Percentiles rank a stretch among this genome's conserved stretches.
Conservation (phyloP, 2,329 filamentous ascomycete species). For the Xylariaceae sp. region DNA sequence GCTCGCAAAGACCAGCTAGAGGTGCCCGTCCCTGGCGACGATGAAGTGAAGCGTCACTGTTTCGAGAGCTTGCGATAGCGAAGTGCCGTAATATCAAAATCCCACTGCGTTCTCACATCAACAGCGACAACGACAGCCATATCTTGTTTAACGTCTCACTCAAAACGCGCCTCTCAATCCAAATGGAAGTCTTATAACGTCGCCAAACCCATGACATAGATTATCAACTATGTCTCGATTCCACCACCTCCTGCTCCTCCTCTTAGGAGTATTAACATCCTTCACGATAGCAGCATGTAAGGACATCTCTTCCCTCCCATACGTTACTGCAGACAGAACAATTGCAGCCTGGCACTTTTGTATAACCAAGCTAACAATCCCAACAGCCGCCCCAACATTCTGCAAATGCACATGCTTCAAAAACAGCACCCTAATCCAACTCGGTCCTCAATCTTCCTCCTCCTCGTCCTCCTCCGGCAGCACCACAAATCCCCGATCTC, state of each 20-base stretch:
- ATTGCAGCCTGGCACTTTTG: too few species aligned
- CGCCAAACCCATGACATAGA: not conserved
- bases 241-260: slow-evolving; percentile 27
- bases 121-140: too few species aligned
- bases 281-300: slow-evolving; percentile 42
- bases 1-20: too few species aligned
- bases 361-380: not conserved
- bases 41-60: too few species aligned
- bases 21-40: too few species aligned
- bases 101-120: too few species aligned
- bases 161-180: too few species aligned
- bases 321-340: not conserved
- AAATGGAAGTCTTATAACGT: not conserved
- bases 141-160: too few species aligned
- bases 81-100: too few species aligned
- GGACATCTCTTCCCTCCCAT: slow-evolving; percentile 14
- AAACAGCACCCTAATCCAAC: slow-evolving; percentile 65
- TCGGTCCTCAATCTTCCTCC: slow-evolving; percentile 44
- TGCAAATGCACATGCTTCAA: slow-evolving; percentile 71
- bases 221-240: slow-evolving; percentile 26
- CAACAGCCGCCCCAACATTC: slow-evolving; percentile 58
- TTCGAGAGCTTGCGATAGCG: too few species aligned
- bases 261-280: slow-evolving; percentile 31
- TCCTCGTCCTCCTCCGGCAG: slow-evolving; percentile 27
- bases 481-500: slow-evolving; percentile 23